Evolutionary conservation across 306 rosid species (phyloP).

Genomic region (Ceratonia siliqua): DNA sequence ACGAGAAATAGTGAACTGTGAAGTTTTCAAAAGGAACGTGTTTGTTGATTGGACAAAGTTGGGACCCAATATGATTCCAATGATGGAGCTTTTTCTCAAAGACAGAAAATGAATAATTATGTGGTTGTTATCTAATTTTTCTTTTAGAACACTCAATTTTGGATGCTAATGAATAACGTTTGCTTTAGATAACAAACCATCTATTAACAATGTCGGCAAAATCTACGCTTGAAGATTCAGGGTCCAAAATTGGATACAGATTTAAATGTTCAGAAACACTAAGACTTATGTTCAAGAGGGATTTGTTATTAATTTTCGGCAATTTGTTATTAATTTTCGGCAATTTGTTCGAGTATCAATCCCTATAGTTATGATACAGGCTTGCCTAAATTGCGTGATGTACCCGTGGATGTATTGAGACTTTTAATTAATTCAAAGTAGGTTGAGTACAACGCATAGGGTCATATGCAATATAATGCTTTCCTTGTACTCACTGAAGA

Average conservation of each 20-base stretch:
- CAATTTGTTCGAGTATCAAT: background rate
- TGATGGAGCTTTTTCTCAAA: too few relatives aligned
- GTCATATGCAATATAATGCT: background rate
- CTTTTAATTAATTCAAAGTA: background rate
- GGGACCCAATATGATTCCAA: background rate
- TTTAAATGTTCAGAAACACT: background rate
- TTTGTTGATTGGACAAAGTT: background rate
- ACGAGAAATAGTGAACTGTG: too few relatives aligned
- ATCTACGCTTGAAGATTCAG: background rate
- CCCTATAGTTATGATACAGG: background rate
- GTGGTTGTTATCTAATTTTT: background rate
- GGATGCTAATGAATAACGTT: background rate
- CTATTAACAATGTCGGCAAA: background rate
- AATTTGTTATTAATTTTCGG: background rate
- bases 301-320: background rate
- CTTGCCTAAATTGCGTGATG: background rate
- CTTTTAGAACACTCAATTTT: background rate
- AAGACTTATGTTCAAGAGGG: background rate
- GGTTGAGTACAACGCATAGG: constrained; percentile 9
- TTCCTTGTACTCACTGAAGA: background rate
- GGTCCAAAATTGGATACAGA: too few relatives aligned
- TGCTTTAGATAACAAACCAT: background rate
- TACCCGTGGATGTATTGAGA: background rate
- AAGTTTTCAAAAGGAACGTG: background rate
- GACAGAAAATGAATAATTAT: background rate